These are phyloP conservation scores for Xylaria sp. DNA, from an alignment of 2,329 filamentous ascomycete species.

Conservation along the genomic window DNA sequence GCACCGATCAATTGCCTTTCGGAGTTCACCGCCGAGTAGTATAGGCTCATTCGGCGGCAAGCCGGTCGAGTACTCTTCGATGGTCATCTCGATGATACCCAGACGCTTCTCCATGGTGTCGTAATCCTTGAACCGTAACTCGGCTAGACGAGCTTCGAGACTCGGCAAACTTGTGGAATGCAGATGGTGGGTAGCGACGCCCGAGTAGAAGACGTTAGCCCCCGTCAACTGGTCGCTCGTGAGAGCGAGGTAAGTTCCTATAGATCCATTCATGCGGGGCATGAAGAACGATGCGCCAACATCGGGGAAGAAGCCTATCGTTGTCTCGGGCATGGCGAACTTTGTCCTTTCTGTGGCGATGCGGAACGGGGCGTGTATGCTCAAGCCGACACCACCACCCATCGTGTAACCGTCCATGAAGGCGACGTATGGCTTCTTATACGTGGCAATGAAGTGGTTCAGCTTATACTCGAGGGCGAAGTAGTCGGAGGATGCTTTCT, in stretches of 20 bases:
- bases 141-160: constrained; percentile 78
- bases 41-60: constrained; percentile 71
- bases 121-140: constrained; percentile 82
- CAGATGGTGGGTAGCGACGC: constrained; percentile 92
- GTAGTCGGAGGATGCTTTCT: constrained; percentile 72
- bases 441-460: constrained; percentile 91
- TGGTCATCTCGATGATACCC: constrained; percentile 72
- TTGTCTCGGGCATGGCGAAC: constrained; percentile 98
- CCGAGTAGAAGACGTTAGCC: constrained; percentile 81
- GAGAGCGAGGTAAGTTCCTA: constrained; percentile 89
- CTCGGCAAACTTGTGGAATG: constrained; percentile 80
- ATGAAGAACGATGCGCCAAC: constrained; percentile 96
- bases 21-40: constrained; percentile 61
- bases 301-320: constrained; percentile 97
- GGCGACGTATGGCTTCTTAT: constrained; percentile 85
- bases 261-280: constrained; percentile 75
- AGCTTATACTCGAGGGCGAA: constrained; percentile 95
- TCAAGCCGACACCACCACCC: constrained; percentile 93
- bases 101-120: constrained; percentile 58
- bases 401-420: constrained; percentile 98
- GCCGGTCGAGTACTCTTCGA: constrained; percentile 86
- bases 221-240: constrained; percentile 81
- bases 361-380: constrained; percentile 89
- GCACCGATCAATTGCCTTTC: constrained; percentile 78
- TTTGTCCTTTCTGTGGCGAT: constrained; percentile 94